Base-by-base conservation (phyloP, 768 basidiomycete genomes). In the Russula dissimulans region DNA sequence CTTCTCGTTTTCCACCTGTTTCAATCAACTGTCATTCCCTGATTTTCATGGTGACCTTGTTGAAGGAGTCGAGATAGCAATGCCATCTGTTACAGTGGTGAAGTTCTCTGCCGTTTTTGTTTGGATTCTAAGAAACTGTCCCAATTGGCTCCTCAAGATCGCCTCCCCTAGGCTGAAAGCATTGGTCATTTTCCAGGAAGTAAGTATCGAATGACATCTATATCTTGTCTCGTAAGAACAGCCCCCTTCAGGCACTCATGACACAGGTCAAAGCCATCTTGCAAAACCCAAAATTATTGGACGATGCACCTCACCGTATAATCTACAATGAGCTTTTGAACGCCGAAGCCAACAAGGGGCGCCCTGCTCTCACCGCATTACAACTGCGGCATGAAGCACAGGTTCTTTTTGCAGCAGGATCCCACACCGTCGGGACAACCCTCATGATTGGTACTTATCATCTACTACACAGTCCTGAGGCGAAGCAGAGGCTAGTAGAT, bases 1-100 rank as follows among this genome's bases (percentile, higher is more conserved):
- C 8, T 76, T 77, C 62, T 75, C 74, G 60, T 78, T 79, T 53
- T 70, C 71, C 9, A 65, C 68, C 31, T 72, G 67, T 22, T 60
- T 70, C 32, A 67, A 74, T 48, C 68, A 71, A 7, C 67, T 77
- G 15, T 67, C 71, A 22, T 65, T 59, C 41, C 69, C 68, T 3
- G 68, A 69, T 14, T 79, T 80, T 59, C 64, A 65, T 14, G 67
- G 72, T 18, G 73, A 73, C 4, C 55, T 78, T 7, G 59, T 78
- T 11, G 39, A 71, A 17, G 68, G 69, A 38, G 70, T 76, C 36
- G 70, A 74, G 50, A 57, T 50, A 1, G 67, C 70, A 1, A 64
- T 74, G 17, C 67, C 69, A 9, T 53, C 69, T 12, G 44, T 76
- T 45, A 62, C 61, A 0, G 17, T 54, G 9, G 22, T 34, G 9